A percentile compares a stretch with the other conserved stretches of the same genome.
These are phyloP conservation scores for Pelargonium citronellum DNA, from an alignment of 441 rosid species.

Conservation along the genomic window DNA sequence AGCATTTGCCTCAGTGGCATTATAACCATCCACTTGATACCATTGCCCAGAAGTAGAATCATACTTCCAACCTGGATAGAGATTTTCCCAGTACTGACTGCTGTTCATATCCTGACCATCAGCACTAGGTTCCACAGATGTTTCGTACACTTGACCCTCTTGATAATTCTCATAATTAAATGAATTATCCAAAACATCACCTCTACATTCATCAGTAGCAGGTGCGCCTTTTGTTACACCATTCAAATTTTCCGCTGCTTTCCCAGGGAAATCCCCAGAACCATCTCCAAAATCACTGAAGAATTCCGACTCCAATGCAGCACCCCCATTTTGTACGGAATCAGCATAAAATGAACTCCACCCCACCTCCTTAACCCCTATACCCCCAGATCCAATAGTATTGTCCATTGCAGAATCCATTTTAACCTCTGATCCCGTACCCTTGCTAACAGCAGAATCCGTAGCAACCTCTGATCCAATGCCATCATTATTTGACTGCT, in stretches of 20 bases:
- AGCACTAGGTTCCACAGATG: constrained; percentile 27
- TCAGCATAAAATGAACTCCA: constrained; percentile 83
- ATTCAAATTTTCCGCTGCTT: constrained; percentile 26
- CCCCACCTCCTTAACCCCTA: constrained; percentile 70
- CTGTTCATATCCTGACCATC: constrained; percentile 47
- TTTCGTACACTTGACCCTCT: constrained; percentile 36
- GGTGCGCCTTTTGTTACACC: constrained; percentile 14
- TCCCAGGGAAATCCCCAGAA: constrained; percentile 35
- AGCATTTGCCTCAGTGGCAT: constrained; percentile 17
- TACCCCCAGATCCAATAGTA: constrained; percentile 29
- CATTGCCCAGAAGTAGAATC: constrained; percentile 72
- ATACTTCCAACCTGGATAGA: constrained; percentile 94
- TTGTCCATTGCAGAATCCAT: background rate
- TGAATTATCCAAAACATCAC: constrained; percentile 32
- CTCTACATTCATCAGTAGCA: constrained; percentile 23
- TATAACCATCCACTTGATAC: constrained; percentile 63
- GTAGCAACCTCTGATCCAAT: constrained; percentile 8
- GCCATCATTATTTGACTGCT: constrained; percentile 28
- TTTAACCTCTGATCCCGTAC: constrained; percentile 24
- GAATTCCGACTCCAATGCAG: constrained; percentile 68
- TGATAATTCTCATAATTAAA: constrained; percentile 35
- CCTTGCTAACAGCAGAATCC: background rate
- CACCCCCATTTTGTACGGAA: constrained; percentile 37
- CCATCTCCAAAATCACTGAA: constrained; percentile 49
- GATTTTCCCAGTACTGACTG: constrained; percentile 67